These are phyloP conservation scores for Tolypocladium paradoxum DNA, from an alignment of 2,329 filamentous ascomycete genomes.

Conservation along the genomic window DNA sequence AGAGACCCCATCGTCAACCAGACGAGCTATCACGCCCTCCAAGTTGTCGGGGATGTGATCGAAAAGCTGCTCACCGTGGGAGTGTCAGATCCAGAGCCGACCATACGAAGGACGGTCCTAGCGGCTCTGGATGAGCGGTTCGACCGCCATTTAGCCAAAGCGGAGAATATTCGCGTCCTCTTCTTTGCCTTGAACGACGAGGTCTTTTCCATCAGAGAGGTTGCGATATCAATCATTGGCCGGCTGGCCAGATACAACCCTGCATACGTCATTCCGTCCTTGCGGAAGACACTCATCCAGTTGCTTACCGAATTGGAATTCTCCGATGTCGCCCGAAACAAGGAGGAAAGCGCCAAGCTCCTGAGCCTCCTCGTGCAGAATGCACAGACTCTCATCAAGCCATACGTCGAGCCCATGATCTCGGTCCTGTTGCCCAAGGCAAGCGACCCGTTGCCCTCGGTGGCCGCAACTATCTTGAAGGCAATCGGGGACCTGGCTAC, in stretches of 20 bases:
- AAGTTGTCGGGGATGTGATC: conserved; percentile 96
- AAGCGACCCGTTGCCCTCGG: conserved; percentile 70
- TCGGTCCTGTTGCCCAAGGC: conserved; percentile 90
- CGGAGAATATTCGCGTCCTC: conserved; percentile 90
- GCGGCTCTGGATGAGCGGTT: conserved; percentile 87
- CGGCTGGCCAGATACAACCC: conserved; percentile 85
- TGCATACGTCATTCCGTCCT: conserved; percentile 91
- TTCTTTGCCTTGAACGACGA: conserved; percentile 96
- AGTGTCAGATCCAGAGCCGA: conserved; percentile 81
- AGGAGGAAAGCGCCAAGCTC: conserved; percentile 90
- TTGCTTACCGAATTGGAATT: conserved; percentile 94
- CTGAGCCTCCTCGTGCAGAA: conserved; percentile 89
- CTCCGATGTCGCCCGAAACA: conserved; percentile 85
- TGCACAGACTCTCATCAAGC: conserved; percentile 84
- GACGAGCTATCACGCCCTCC: conserved; percentile 90
- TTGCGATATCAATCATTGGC: conserved; percentile 91
- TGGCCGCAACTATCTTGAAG: conserved; percentile 89
- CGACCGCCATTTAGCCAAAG: conserved; percentile 91
- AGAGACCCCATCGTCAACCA: conserved; percentile 96
- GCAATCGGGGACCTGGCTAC: conserved; percentile 90
- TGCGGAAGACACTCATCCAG: conserved; percentile 91
- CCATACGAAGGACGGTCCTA: conserved; percentile 81
- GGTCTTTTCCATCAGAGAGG: conserved; percentile 82
- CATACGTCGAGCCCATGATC: conserved; percentile 95
- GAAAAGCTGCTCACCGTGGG: conserved; percentile 92